A percentile compares a stretch with the other conserved stretches of the same genome.
Conservation (phyloP, 306 rosid genomes). For the Lathyrus aphaca region DNA sequence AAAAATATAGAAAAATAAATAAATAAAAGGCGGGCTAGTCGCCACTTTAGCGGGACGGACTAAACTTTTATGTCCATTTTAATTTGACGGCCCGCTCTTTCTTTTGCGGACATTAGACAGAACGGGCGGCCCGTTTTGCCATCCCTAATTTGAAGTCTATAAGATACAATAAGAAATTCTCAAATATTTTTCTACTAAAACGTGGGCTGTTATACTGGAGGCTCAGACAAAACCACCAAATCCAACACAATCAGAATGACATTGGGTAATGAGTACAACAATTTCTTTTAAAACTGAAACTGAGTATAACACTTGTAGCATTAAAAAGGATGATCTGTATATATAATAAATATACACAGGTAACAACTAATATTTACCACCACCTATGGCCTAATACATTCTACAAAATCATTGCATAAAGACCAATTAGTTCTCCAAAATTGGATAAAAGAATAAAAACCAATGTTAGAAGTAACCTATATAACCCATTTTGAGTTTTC, state of each 20-base stretch:
- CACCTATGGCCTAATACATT: constrained; percentile 43
- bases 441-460: constrained; percentile 51
- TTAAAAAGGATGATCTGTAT: constrained; percentile 19
- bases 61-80: too few species aligned
- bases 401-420: constrained; percentile 35
- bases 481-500: constrained; percentile 40
- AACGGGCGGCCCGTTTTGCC: too few species aligned
- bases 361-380: constrained; percentile 38
- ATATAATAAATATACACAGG: constrained; percentile 33
- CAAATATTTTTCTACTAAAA: neutral
- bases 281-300: neutral
- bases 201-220: neutral
- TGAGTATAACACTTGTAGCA: constrained; percentile 18
- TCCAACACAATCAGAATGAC: neutral
- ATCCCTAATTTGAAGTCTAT: too few species aligned
- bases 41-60: too few species aligned
- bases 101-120: too few species aligned
- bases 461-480: constrained; percentile 41
- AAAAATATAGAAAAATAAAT: too few species aligned
- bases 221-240: constrained; percentile 4
- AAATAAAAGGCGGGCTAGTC: too few species aligned
- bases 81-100: too few species aligned
- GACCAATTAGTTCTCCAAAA: constrained; percentile 42
- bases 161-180: too few species aligned
- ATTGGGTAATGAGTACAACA: neutral